Conservation (phyloP, 2,329 filamentous ascomycete genomes). For the Colletotrichum sp. region DNA sequence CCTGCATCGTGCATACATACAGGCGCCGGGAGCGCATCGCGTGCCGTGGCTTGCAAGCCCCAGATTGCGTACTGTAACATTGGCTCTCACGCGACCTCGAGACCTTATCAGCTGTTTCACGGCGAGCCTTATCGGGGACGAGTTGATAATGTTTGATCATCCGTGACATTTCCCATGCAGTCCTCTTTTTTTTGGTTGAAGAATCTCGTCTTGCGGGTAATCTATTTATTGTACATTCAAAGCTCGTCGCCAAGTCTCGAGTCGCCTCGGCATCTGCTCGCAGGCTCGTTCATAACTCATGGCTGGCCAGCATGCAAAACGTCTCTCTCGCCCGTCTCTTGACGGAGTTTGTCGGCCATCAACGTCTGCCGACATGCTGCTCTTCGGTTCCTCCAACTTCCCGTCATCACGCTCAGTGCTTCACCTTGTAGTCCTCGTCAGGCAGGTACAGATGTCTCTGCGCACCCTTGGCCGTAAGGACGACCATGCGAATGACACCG, state of each 20-base stretch:
- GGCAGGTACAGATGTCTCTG: constrained; percentile 95
- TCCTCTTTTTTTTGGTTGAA: background rate
- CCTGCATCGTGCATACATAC: constrained; percentile 20
- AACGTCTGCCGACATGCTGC: background rate
- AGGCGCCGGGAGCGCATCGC: background rate
- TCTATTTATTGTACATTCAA: constrained; percentile 23
- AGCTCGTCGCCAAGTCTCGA: constrained; percentile 9
- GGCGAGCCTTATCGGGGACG: background rate
- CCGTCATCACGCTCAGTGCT: constrained; percentile 50
- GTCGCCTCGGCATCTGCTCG: constrained; percentile 4
- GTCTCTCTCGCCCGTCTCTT: background rate
- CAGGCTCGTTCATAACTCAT: constrained; percentile 14
- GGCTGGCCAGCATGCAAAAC: background rate
- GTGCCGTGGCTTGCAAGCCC: background rate
- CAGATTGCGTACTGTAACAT: background rate
- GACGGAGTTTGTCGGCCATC: background rate
- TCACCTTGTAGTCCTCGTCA: constrained; percentile 82
- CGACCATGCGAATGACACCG: constrained; percentile 97
- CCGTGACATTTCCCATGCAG: background rate
- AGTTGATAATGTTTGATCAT: background rate
- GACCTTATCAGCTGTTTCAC: background rate
- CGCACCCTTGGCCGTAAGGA: constrained; percentile 87
- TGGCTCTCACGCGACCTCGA: background rate
- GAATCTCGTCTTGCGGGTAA: constrained; percentile 17
- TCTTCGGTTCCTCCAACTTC: constrained; percentile 1